phyloP scores from a whole-genome alignment of 305 asterid genomes.

The Andrographis paniculata region DNA sequence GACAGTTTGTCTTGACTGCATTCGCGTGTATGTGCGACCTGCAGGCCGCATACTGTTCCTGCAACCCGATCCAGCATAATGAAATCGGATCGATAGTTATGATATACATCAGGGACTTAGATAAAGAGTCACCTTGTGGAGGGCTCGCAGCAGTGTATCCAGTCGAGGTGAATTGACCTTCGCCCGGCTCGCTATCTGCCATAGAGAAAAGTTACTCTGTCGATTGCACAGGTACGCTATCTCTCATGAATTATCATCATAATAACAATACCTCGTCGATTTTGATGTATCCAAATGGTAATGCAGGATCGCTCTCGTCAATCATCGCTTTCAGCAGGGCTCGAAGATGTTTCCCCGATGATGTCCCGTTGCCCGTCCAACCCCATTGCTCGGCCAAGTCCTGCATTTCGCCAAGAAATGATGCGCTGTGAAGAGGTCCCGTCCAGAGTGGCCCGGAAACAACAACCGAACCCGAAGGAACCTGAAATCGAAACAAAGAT shows the following conservation, averaged over 20 bases:
- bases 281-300: slow-evolving; percentile 78
- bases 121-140: slow-evolving; percentile 41
- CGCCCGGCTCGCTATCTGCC: slow-evolving; percentile 77
- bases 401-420: slow-evolving; percentile 53
- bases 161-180: slow-evolving; percentile 67
- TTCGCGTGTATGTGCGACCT: slow-evolving; percentile 72
- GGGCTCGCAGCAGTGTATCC: slow-evolving; percentile 31
- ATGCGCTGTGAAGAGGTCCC: slow-evolving; percentile 74
- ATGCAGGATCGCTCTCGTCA: slow-evolving; percentile 67
- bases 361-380: slow-evolving; percentile 51
- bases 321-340: slow-evolving; percentile 57
- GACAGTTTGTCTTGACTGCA: slow-evolving; percentile 81
- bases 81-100: background rate
- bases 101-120: background rate
- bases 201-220: too few relatives aligned
- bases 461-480: slow-evolving; percentile 46
- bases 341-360: slow-evolving; percentile 57
- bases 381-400: slow-evolving; percentile 75
- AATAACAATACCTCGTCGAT: slow-evolving; percentile 54
- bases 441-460: slow-evolving; percentile 98
- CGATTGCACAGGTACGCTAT: too few relatives aligned
- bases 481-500: slow-evolving; percentile 41
- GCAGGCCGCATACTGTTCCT: slow-evolving; percentile 67
- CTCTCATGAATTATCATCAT: too few relatives aligned
- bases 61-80: slow-evolving; percentile 13